phyloP scores from a whole-genome alignment of 371 early-diverging fungal species.

The Batrachochytrium dendrobatidis region DNA sequence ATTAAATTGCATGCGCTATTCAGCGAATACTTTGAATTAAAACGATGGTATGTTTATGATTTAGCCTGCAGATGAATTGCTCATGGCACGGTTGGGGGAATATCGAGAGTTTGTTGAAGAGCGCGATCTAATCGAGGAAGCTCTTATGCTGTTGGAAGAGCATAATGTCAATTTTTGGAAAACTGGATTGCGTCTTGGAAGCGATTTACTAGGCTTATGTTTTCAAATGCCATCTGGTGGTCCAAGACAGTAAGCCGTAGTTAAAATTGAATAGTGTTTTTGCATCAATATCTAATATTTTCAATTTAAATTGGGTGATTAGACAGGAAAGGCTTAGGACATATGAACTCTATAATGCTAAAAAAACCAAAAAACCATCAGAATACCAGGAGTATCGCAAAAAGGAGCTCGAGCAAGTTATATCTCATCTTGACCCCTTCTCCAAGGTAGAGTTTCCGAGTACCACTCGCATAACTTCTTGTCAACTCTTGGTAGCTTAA shows the following conservation, averaged over 20 bases:
- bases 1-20: slow-evolving; percentile 1
- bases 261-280: background rate
- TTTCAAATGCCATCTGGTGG: slow-evolving; percentile 38
- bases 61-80: slow-evolving; percentile 21
- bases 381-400: slow-evolving; percentile 16
- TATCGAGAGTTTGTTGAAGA: slow-evolving; percentile 33
- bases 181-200: slow-evolving; percentile 35
- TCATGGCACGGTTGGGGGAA: slow-evolving; percentile 37
- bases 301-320: background rate
- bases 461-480: too few species aligned
- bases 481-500: too few species aligned
- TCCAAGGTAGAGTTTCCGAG: slow-evolving; percentile 19
- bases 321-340: background rate
- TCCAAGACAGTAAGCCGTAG: slow-evolving; percentile 27
- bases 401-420: slow-evolving; percentile 18
- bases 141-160: slow-evolving; percentile 29
- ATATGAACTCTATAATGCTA: slow-evolving; percentile 5
- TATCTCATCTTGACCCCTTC: slow-evolving; percentile 28
- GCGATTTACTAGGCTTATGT: slow-evolving; percentile 38
- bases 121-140: slow-evolving; percentile 35
- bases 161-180: slow-evolving; percentile 39
- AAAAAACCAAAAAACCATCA: slow-evolving; percentile 2
- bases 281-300: background rate
- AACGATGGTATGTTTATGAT: background rate
- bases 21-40: background rate